These are phyloP conservation scores for Lathyrus sativus DNA, from an alignment of 306 rosid species.

Conservation along the genomic window DNA sequence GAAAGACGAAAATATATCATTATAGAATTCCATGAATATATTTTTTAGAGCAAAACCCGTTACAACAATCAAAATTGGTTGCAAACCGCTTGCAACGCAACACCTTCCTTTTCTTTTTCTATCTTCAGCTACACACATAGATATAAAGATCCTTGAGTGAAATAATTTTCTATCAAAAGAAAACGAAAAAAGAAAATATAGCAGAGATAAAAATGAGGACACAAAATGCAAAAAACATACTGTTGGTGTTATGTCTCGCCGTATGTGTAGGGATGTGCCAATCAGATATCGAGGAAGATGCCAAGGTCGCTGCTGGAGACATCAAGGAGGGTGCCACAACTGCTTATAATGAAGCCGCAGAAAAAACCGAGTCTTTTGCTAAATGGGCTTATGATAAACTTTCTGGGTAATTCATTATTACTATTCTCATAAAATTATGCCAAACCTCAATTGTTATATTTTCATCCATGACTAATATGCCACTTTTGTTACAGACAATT, in stretches of 20 bases:
- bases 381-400: conserved; percentile 49
- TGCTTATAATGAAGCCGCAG: not conserved
- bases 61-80: not conserved
- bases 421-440: not conserved
- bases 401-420: conserved; percentile 36
- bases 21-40: too few species aligned
- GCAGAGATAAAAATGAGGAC: conserved; percentile 18
- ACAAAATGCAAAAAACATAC: conserved; percentile 33
- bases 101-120: conserved; percentile 8
- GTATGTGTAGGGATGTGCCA: conserved; percentile 35
- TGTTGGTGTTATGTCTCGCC: conserved; percentile 41
- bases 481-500: not conserved
- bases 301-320: conserved; percentile 30
- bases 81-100: conserved; percentile 7
- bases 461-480: conserved; percentile 1
- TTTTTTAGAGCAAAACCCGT: conserved; percentile 31
- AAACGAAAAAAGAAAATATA: not conserved
- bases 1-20: too few species aligned
- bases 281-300: not conserved
- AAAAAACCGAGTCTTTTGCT: conserved; percentile 42
- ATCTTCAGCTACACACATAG: not conserved
- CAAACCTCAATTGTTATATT: not conserved
- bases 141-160: not conserved
- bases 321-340: conserved; percentile 15
- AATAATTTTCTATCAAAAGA: not conserved